phyloP scores from a whole-genome alignment of 2,329 filamentous ascomycete species.

The Xylariaceae sp. region DNA sequence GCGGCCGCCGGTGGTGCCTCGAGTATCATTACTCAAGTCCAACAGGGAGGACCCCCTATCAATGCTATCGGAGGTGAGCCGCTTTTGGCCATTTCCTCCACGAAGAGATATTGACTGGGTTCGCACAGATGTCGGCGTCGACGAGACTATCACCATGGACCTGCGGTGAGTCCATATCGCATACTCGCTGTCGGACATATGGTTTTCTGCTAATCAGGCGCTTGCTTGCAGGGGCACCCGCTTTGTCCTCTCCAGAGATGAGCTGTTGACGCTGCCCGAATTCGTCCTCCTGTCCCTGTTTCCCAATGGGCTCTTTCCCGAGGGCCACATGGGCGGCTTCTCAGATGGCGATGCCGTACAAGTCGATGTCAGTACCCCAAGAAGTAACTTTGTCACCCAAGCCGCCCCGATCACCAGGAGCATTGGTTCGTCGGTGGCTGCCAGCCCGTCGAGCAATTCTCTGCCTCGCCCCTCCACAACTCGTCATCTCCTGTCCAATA shows the following conservation, averaged over 20 bases:
- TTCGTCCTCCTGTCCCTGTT: slow-evolving; percentile 97
- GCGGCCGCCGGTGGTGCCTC: slow-evolving; percentile 91
- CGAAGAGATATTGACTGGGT: slow-evolving; percentile 3
- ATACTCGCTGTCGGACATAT: neutral
- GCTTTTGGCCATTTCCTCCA: neutral
- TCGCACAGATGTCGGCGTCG: slow-evolving; percentile 63
- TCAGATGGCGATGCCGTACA: slow-evolving; percentile 91
- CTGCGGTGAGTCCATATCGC: slow-evolving; percentile 64
- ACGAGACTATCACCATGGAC: slow-evolving; percentile 93
- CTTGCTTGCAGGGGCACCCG: slow-evolving; percentile 63
- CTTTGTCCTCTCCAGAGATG: slow-evolving; percentile 90
- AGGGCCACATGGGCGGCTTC: slow-evolving; percentile 90
- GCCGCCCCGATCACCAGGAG: slow-evolving; percentile 18
- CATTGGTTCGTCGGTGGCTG: slow-evolving; percentile 12
- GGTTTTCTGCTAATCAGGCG: slow-evolving; percentile 13
- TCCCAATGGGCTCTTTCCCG: slow-evolving; percentile 94
- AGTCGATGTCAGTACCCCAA: slow-evolving; percentile 73
- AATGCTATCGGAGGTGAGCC: slow-evolving; percentile 76
- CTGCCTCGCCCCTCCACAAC: slow-evolving; percentile 18
- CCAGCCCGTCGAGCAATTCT: slow-evolving; percentile 7
- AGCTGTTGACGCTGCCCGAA: slow-evolving; percentile 89
- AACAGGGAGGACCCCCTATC: slow-evolving; percentile 83
- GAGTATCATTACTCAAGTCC: slow-evolving; percentile 99
- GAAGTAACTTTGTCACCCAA: slow-evolving; percentile 16
- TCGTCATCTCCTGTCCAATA: slow-evolving; percentile 29